A percentile compares a stretch with the other conserved stretches of the same genome.
Conservation (phyloP, 306 rosid species). For the Rosa lucieae region DNA sequence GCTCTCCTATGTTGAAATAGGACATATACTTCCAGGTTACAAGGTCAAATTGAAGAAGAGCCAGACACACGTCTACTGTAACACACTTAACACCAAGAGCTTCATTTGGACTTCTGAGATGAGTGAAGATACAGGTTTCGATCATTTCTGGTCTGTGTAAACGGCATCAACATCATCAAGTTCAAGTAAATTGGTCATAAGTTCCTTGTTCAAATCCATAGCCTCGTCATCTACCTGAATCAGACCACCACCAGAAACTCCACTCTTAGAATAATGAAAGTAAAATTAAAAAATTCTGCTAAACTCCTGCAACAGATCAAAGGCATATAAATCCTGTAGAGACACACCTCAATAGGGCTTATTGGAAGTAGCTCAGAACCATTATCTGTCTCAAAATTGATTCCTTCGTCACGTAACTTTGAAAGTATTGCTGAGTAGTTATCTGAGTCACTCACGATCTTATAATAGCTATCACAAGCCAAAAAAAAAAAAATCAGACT, state of each 20-base stretch:
- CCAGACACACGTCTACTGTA: slow-evolving; percentile 19
- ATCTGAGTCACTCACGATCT: slow-evolving; percentile 79
- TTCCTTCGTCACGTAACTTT: slow-evolving; percentile 72
- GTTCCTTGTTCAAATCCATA: slow-evolving; percentile 84
- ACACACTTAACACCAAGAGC: slow-evolving; percentile 10
- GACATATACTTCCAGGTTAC: slow-evolving; percentile 8
- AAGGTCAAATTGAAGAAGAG: slow-evolving; percentile 22
- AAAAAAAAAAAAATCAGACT: slow-evolving; percentile 30
- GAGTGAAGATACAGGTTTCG: slow-evolving; percentile 16
- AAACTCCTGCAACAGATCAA: neutral
- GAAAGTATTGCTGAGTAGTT: slow-evolving; percentile 65
- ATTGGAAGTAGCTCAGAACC: slow-evolving; percentile 91
- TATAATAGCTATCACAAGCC: slow-evolving; percentile 60
- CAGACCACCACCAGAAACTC: slow-evolving; percentile 10
- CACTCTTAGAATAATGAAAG: neutral
- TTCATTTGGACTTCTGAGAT: slow-evolving; percentile 29
- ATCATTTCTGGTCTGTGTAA: slow-evolving; percentile 83
- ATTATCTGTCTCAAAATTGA: slow-evolving; percentile 79
- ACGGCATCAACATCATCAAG: slow-evolving; percentile 97
- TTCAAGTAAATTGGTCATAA: slow-evolving; percentile 73
- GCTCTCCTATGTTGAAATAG: neutral
- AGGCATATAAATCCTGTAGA: neutral
- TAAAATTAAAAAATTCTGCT: neutral
- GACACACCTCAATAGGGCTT: slow-evolving; percentile 65
- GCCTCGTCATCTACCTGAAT: slow-evolving; percentile 94